Evolutionary conservation across 441 rosid genomes (phyloP).

Genomic region (Brassica hybrid): DNA sequence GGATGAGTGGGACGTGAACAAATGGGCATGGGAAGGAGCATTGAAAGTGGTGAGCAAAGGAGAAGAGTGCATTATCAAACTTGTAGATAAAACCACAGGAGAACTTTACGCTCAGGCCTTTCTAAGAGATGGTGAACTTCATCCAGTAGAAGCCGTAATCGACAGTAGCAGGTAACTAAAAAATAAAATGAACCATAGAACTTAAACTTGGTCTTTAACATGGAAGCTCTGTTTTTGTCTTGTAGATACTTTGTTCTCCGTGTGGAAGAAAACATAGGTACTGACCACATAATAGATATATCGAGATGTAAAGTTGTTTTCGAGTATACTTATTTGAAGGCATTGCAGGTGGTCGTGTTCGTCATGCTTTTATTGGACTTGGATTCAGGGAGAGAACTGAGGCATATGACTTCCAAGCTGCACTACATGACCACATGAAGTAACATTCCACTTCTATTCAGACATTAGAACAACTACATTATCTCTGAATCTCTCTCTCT

Average conservation of each 20-base stretch:
- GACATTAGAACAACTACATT: too few species aligned
- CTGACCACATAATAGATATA: conserved; percentile 10
- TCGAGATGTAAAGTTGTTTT: conserved; percentile 28
- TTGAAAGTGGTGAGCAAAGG: conserved; percentile 90
- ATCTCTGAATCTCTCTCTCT: conserved; percentile 5
- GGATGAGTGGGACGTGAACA: conserved; percentile 98
- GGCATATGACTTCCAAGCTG: conserved; percentile 99
- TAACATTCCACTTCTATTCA: conserved; percentile 45
- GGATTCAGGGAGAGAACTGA: conserved; percentile 98
- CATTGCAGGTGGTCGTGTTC: conserved; percentile 77
- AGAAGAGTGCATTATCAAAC: conserved; percentile 94
- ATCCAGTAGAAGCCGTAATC: conserved; percentile 95
- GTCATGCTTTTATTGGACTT: conserved; percentile 97
- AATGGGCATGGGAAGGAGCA: conserved; percentile 98
- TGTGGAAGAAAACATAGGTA: conserved; percentile 81
- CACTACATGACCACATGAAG: conserved; percentile 96
- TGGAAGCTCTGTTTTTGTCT: conserved; percentile 38
- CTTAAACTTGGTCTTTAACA: too few species aligned
- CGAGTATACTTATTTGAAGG: conserved; percentile 24
- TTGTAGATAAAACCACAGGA: conserved; percentile 89
- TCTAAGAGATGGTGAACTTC: conserved; percentile 87
- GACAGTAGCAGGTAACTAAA: conserved; percentile 99
- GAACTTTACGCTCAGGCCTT: conserved; percentile 93
- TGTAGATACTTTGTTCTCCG: conserved; percentile 99
- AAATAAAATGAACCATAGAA: too few species aligned